Conservation (phyloP, 805 yeast genomes). For the Wickerhamomyces subpelliculosus region DNA sequence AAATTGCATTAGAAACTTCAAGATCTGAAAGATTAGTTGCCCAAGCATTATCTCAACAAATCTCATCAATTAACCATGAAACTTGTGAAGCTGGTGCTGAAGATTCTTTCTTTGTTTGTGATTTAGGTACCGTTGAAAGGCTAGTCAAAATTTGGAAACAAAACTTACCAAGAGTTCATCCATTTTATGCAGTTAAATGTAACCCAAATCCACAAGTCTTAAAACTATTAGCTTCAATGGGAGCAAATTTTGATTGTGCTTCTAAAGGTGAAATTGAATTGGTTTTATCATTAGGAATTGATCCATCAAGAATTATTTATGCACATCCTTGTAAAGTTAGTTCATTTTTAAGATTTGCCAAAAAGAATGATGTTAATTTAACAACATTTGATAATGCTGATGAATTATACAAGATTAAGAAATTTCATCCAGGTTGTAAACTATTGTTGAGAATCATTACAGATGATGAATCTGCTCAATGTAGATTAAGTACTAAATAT, state of each 20-base stretch:
- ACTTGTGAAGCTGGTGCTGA: constrained; percentile 70
- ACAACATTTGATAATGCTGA: constrained; percentile 89
- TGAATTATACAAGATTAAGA: constrained; percentile 69
- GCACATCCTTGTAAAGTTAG: constrained; percentile 94
- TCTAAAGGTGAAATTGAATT: constrained; percentile 75
- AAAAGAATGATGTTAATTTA: constrained; percentile 45
- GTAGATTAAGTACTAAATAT: constrained; percentile 81
- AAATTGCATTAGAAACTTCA: constrained; percentile 19
- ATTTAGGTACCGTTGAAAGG: constrained; percentile 63
- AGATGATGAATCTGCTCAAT: constrained; percentile 82
- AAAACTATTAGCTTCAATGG: constrained; percentile 47
- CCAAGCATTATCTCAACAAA: constrained; percentile 32
- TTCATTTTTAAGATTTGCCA: constrained; percentile 71
- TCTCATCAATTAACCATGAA: constrained; percentile 43
- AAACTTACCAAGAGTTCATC: constrained; percentile 66
- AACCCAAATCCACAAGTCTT: constrained; percentile 67
- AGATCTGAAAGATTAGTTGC: constrained; percentile 29
- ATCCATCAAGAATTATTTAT: constrained; percentile 65
- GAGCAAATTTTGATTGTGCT: constrained; percentile 89
- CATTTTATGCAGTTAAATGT: constrained; percentile 95
- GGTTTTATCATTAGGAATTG: constrained; percentile 55
- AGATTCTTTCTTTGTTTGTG: constrained; percentile 84
- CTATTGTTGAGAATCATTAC: constrained; percentile 79
- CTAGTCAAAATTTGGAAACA: constrained; percentile 57
- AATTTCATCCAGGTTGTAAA: constrained; percentile 61